These are phyloP conservation scores for Leccinellum luteum DNA, from an alignment of 768 basidiomycete species.

Conservation along the genomic window DNA sequence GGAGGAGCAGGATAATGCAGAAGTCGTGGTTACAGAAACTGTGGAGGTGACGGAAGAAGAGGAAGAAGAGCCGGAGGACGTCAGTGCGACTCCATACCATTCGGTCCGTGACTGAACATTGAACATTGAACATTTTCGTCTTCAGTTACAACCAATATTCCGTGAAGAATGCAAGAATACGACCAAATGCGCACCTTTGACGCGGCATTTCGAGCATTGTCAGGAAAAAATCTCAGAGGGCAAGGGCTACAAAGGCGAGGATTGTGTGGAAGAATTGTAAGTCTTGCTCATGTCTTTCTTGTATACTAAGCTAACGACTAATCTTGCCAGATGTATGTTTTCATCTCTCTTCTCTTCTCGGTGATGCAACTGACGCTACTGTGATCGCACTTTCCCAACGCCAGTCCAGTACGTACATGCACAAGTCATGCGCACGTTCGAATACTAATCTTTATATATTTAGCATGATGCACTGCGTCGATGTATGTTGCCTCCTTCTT, in stretches of 20 bases:
- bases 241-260: slow-evolving; percentile 85
- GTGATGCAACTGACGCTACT: slow-evolving; percentile 8
- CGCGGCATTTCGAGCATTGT: slow-evolving; percentile 88
- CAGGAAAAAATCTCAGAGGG: slow-evolving; percentile 83
- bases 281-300: slow-evolving; percentile 27
- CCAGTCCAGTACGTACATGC: slow-evolving; percentile 64
- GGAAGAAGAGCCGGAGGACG: slow-evolving; percentile 77
- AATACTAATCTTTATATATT: slow-evolving; percentile 6
- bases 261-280: slow-evolving; percentile 89
- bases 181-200: slow-evolving; percentile 60
- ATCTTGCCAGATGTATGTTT: slow-evolving; percentile 24
- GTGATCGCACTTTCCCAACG: neutral
- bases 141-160: slow-evolving; percentile 64
- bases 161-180: slow-evolving; percentile 73
- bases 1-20: slow-evolving; percentile 24
- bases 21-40: slow-evolving; percentile 37
- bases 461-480: slow-evolving; percentile 92
- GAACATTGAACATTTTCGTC: neutral
- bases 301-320: neutral
- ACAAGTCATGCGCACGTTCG: neutral
- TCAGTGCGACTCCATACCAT: slow-evolving; percentile 38
- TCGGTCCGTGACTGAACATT: neutral
- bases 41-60: slow-evolving; percentile 39
- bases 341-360: neutral
- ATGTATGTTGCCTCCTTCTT: slow-evolving; percentile 49